phyloP scores from a whole-genome alignment of 805 yeast species.

The Ascoidea asiatica region DNA sequence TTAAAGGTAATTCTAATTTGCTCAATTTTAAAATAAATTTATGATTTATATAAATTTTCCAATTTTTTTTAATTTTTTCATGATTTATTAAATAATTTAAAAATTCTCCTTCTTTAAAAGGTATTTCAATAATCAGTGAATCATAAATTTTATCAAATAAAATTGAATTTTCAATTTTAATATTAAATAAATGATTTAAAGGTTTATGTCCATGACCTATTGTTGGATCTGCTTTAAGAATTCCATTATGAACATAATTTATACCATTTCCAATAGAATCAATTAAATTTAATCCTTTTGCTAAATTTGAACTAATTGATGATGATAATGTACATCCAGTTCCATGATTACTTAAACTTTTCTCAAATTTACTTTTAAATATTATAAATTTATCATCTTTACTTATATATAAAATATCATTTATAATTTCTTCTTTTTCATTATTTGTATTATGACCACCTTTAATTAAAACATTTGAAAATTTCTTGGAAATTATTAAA shows the following conservation, averaged over 20 bases:
- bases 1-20: slow-evolving; percentile 31
- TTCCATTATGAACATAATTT: slow-evolving; percentile 55
- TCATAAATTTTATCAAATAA: slow-evolving; percentile 8
- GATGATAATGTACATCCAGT: slow-evolving; percentile 86
- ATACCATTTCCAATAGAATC: slow-evolving; percentile 44
- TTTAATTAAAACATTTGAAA: slow-evolving; percentile 49
- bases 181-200: slow-evolving; percentile 42
- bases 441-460: slow-evolving; percentile 50
- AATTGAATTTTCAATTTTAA: background rate
- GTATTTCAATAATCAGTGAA: slow-evolving; percentile 13
- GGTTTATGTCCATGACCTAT: slow-evolving; percentile 58
- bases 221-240: slow-evolving; percentile 27
- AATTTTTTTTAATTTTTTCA: slow-evolving; percentile 36
- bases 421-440: slow-evolving; percentile 21
- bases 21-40: slow-evolving; percentile 46
- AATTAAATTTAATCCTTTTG: slow-evolving; percentile 32
- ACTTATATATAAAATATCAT: slow-evolving; percentile 42
- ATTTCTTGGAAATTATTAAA: slow-evolving; percentile 23
- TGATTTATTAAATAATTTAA: slow-evolving; percentile 40
- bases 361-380: slow-evolving; percentile 31
- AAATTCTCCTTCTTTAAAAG: slow-evolving; percentile 23
- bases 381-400: slow-evolving; percentile 21
- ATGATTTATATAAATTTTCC: slow-evolving; percentile 50
- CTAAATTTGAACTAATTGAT: slow-evolving; percentile 64
- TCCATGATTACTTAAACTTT: slow-evolving; percentile 60